Percentiles rank a stretch among this genome's conserved stretches.
Conservation (phyloP, 208 protist species). For the Acanthamoeba sp. region DNA sequence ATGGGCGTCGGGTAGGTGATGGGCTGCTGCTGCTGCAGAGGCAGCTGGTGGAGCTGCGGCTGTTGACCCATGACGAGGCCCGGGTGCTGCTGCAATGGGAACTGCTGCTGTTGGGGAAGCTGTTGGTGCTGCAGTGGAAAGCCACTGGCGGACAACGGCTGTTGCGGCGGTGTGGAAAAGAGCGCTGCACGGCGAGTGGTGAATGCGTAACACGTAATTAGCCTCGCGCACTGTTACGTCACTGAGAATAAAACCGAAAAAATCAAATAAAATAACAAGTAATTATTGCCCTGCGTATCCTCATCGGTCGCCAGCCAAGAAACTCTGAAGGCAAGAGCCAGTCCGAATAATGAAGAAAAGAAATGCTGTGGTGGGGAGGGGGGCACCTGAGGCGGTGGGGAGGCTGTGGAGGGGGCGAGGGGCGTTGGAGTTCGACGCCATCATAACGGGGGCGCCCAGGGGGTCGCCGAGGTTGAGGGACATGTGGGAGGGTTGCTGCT, state of each 20-base stretch:
- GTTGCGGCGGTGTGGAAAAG: not conserved
- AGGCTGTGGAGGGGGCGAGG: not conserved
- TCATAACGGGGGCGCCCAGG: not conserved
- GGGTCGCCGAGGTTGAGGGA: not conserved
- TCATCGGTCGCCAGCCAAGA: too few species aligned
- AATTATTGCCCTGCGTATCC: too few species aligned
- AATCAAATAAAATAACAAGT: not conserved
- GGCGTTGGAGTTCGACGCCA: not conserved
- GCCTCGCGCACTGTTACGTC: not conserved
- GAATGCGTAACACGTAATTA: not conserved
- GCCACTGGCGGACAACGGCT: too few species aligned
- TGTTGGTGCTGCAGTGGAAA: too few species aligned
- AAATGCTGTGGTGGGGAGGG: not conserved
- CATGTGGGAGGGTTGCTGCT: not conserved
- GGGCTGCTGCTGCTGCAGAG: not conserved
- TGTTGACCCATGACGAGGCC: not conserved
- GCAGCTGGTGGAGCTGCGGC: not conserved
- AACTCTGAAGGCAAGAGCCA: too few species aligned
- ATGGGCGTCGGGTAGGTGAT: not conserved
- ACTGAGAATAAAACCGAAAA: not conserved
- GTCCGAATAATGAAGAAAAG: not conserved
- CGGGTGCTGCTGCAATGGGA: not conserved
- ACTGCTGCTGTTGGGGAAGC: not conserved
- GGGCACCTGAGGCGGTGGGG: not conserved
- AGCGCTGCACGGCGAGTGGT: not conserved